Evolutionary conservation across 139 green algal genomes (phyloP).

Genomic region (Pedinophyceae sp.): DNA sequence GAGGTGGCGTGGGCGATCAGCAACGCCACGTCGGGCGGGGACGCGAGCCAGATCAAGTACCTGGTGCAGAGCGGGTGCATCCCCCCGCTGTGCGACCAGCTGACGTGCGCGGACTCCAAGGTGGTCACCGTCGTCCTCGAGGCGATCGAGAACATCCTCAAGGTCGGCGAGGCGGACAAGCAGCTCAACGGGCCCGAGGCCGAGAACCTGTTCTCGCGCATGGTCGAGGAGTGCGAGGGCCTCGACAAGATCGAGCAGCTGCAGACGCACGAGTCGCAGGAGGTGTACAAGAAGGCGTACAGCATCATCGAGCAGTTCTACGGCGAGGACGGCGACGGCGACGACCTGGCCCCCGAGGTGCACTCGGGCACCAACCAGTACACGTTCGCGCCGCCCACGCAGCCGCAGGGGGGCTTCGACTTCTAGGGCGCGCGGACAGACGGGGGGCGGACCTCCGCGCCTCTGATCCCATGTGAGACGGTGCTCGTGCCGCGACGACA

Average conservation of each 20-base stretch:
- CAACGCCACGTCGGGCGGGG: conserved; percentile 91
- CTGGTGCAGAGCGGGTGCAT: conserved; percentile 80
- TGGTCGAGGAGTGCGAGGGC: conserved; percentile 90
- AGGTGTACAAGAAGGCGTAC: conserved; percentile 99
- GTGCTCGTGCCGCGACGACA: no score
- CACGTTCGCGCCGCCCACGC: conserved; percentile 11
- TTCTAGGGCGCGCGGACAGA: no score
- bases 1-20: conserved; percentile 97
- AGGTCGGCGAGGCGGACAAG: conserved; percentile 45
- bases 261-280: conserved; percentile 88
- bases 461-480: no score
- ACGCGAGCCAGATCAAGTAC: conserved; percentile 66
- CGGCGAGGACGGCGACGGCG: conserved; percentile 87
- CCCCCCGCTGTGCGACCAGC: conserved; percentile 89
- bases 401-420: conserved; percentile 39
- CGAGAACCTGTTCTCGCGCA: conserved; percentile 67
- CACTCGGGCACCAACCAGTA: conserved; percentile 21
- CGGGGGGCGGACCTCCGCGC: no score
- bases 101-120: conserved; percentile 68
- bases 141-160: conserved; percentile 98
- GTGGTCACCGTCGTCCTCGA: conserved; percentile 98
- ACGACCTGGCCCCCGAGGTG: conserved; percentile 73
- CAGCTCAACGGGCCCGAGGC: conserved; percentile 28
- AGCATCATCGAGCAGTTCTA: no score
- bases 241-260: conserved; percentile 98